Evolutionary conservation across 768 basidiomycete genomes (phyloP).

Genomic region (Hygrophorus russula): DNA sequence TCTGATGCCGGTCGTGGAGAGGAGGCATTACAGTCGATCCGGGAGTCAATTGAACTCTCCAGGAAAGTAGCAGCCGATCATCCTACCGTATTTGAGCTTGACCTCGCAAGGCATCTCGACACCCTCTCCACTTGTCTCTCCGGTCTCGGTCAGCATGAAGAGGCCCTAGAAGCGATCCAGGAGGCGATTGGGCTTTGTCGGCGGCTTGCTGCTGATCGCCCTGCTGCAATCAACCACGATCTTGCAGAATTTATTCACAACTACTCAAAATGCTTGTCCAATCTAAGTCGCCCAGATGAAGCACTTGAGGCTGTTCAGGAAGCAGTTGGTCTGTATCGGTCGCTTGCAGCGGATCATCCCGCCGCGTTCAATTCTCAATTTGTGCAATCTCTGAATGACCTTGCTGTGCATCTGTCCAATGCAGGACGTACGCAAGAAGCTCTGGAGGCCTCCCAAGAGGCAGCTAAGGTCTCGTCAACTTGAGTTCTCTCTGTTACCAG

Average conservation of each 20-base stretch:
- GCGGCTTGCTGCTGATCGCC: neutral
- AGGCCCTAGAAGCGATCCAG: neutral
- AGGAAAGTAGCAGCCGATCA: neutral
- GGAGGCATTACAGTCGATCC: neutral
- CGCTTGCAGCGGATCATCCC: neutral
- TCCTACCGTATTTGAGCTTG: neutral
- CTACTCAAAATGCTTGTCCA: neutral
- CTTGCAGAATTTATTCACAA: neutral
- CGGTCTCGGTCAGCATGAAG: neutral
- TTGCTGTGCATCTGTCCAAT: neutral
- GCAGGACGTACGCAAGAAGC: neutral
- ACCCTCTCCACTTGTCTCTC: neutral
- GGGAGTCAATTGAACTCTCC: neutral
- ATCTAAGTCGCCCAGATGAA: conserved; percentile 1
- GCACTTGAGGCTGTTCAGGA: conserved; percentile 6
- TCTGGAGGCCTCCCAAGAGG: neutral
- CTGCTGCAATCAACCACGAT: neutral
- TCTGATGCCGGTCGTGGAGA: neutral
- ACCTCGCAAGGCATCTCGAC: neutral
- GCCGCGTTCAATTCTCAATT: conserved; percentile 1
- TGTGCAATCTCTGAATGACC: neutral
- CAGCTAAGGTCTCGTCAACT: neutral
- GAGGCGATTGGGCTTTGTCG: neutral
- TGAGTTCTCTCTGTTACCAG: too few relatives aligned
- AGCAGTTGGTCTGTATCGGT: conserved; percentile 1